These are phyloP conservation scores for Fusarium transvaalense DNA, from an alignment of 2,329 filamentous ascomycete genomes.

Conservation along the genomic window DNA sequence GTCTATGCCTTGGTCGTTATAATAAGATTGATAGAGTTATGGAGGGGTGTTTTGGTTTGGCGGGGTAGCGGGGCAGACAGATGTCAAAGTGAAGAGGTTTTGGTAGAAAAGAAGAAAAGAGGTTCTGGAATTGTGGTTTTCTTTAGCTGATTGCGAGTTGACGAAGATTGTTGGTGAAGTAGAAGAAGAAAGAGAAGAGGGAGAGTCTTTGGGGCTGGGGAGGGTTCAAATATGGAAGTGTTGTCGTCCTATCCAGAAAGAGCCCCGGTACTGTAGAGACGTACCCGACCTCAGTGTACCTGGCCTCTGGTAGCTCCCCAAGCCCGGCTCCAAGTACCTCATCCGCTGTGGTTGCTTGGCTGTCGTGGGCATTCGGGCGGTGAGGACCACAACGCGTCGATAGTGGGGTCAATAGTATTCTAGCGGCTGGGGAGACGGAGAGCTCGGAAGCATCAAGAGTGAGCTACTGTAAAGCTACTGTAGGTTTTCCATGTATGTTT, in stretches of 20 bases:
- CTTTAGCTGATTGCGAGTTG: conserved; percentile 26
- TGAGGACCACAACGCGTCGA: conserved; percentile 41
- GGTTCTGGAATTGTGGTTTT: conserved; percentile 13
- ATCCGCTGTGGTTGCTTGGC: not conserved
- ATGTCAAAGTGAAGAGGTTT: conserved; percentile 26
- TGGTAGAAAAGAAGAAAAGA: conserved; percentile 11
- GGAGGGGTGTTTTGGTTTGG: conserved; percentile 41
- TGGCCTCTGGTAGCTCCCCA: not conserved
- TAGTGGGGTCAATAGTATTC: conserved; percentile 47
- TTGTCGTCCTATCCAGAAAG: not conserved
- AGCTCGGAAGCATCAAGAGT: conserved; percentile 31
- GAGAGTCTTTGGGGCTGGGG: conserved; percentile 24
- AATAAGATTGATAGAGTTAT: conserved; percentile 41
- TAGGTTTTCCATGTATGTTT: conserved; percentile 31
- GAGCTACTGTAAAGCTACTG: conserved; percentile 29
- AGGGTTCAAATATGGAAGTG: conserved; percentile 43
- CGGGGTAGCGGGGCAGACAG: conserved; percentile 45
- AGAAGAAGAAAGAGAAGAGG: conserved; percentile 16
- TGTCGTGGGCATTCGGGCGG: conserved; percentile 37
- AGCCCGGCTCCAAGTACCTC: not conserved
- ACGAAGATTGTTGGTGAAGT: conserved; percentile 31
- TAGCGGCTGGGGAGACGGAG: conserved; percentile 41
- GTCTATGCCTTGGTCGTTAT: conserved; percentile 63
- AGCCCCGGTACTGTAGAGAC: not conserved
- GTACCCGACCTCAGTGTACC: conserved; percentile 5